Conservation (phyloP, 805 yeast genomes). For the Clavispora carvajalis region DNA sequence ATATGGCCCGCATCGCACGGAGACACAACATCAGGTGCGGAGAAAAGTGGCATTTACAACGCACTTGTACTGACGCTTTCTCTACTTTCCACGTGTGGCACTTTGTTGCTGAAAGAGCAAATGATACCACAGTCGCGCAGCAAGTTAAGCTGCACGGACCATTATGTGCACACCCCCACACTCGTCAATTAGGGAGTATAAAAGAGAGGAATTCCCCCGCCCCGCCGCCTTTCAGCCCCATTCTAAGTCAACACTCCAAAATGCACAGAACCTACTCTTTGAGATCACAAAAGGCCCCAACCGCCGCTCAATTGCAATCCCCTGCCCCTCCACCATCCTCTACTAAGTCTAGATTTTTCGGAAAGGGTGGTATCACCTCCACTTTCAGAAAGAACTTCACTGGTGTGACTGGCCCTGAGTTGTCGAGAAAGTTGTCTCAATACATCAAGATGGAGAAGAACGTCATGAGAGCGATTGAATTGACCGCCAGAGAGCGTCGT, state of each 20-base stretch:
- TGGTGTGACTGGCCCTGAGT: conserved; percentile 91
- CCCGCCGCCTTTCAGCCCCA: not conserved
- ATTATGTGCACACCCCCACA: not conserved
- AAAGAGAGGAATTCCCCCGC: conserved; percentile 4
- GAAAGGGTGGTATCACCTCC: conserved; percentile 64
- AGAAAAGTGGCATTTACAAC: too few species aligned
- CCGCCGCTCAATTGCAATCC: conserved; percentile 72
- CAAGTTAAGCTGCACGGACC: not conserved
- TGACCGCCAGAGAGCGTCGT: conserved; percentile 89
- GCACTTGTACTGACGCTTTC: not conserved
- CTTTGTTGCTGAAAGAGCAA: not conserved
- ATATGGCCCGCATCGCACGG: too few species aligned
- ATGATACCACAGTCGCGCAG: not conserved
- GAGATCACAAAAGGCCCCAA: conserved; percentile 74
- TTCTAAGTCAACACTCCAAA: too few species aligned
- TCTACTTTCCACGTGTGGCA: not conserved
- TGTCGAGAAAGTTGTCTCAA: conserved; percentile 85
- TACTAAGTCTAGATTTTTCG: conserved; percentile 69
- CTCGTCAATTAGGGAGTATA: conserved; percentile 1
- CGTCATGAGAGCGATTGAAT: conserved; percentile 88
- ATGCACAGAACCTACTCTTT: conserved; percentile 86
- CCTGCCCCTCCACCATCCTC: conserved; percentile 81
- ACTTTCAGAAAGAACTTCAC: conserved; percentile 78
- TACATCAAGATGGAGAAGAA: conserved; percentile 95
- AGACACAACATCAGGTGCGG: too few species aligned